A percentile compares a stretch with the other conserved stretches of the same genome.
These are phyloP conservation scores for Pyrenula aspistea DNA, from an alignment of 495 filamentous ascomycete genomes.

Conservation along the genomic window DNA sequence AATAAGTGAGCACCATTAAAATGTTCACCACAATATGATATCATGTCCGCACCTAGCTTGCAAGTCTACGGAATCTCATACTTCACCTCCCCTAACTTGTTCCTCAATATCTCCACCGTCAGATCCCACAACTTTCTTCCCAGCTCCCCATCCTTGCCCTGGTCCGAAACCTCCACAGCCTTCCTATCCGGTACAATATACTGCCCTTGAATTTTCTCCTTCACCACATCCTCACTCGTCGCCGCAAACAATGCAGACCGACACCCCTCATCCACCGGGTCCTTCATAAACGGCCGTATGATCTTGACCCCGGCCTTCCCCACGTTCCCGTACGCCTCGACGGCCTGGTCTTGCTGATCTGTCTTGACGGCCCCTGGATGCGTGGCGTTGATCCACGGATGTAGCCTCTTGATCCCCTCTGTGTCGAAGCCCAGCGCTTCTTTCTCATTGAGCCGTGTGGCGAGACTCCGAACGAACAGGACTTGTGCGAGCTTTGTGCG, in stretches of 20 bases:
- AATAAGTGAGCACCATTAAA: too few species aligned
- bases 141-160: slow-evolving; percentile 22
- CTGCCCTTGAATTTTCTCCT: slow-evolving; percentile 31
- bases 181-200: slow-evolving; percentile 45
- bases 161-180: slow-evolving; percentile 22
- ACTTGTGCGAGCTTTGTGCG: slow-evolving; percentile 48
- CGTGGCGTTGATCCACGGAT: slow-evolving; percentile 30
- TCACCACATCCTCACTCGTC: slow-evolving; percentile 28
- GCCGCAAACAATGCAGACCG: slow-evolving; percentile 36
- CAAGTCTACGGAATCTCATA: slow-evolving; percentile 2
- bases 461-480: slow-evolving; percentile 24
- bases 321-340: slow-evolving; percentile 35
- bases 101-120: slow-evolving; percentile 21
- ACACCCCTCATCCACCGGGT: slow-evolving; percentile 33
- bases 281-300: slow-evolving; percentile 34
- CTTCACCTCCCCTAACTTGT: slow-evolving; percentile 18
- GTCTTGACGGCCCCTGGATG: slow-evolving; percentile 39
- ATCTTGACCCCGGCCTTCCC: slow-evolving; percentile 25
- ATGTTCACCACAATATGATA: too few species aligned
- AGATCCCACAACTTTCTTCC: slow-evolving; percentile 24
- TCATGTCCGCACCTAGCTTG: too few species aligned
- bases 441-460: slow-evolving; percentile 38
- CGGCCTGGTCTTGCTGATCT: slow-evolving; percentile 36
- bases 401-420: slow-evolving; percentile 18
- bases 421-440: slow-evolving; percentile 33